phyloP scores from a whole-genome alignment of 179 eudicot species.

The Beta lomatogona region DNA sequence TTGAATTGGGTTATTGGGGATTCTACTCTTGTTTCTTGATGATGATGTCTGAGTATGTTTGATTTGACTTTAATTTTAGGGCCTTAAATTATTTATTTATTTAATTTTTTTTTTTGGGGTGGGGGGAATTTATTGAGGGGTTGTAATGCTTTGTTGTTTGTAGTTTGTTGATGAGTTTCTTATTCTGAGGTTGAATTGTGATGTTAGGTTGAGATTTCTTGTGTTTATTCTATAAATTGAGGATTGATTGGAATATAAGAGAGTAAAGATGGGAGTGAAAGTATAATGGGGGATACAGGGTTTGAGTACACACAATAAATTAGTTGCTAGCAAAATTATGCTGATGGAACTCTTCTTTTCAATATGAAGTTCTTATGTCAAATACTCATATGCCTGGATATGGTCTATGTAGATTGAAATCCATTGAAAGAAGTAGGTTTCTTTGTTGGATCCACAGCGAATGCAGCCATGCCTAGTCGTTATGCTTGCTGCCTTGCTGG shows the following conservation, averaged over 20 bases:
- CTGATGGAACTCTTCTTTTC: background rate
- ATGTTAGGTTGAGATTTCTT: background rate
- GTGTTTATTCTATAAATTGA: background rate
- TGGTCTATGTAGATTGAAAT: background rate
- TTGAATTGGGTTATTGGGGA: background rate
- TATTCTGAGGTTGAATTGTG: background rate
- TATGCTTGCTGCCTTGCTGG: background rate
- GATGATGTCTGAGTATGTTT: constrained; percentile 12
- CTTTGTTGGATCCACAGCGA: background rate
- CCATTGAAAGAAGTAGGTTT: background rate
- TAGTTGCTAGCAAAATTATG: background rate
- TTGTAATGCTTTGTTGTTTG: background rate
- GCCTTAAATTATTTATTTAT: background rate
- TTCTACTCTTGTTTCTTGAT: background rate
- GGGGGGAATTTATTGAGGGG: background rate
- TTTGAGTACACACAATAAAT: too few relatives aligned
- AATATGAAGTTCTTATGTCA: background rate
- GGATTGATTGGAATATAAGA: background rate
- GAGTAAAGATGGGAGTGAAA: background rate
- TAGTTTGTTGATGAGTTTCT: background rate
- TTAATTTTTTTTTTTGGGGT: background rate
- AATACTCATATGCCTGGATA: background rate
- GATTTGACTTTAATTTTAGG: background rate
- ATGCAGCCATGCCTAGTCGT: background rate
- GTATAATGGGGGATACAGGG: too few relatives aligned